phyloP scores from a whole-genome alignment of 352 stramenopile species.

The Aphanomyces invadans region DNA sequence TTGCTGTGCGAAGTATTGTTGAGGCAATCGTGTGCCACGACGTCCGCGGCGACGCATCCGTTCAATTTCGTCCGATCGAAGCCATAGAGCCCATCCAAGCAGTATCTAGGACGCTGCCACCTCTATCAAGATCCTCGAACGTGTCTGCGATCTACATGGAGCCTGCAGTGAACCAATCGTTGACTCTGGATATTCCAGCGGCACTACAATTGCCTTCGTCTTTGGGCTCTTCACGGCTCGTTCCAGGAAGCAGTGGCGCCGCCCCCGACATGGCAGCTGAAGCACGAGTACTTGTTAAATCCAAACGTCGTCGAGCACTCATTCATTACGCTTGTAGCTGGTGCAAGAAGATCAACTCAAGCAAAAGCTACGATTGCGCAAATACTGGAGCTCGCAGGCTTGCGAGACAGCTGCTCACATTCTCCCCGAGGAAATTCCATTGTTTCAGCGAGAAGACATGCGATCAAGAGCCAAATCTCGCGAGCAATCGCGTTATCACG shows the following conservation, averaged over 20 bases:
- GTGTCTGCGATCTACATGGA: background rate
- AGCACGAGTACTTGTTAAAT: background rate
- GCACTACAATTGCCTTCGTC: too few relatives aligned
- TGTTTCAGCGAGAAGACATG: constrained; percentile 1
- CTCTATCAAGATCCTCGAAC: background rate
- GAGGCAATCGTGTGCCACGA: background rate
- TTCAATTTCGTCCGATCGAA: background rate
- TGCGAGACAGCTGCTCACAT: background rate
- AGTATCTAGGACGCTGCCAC: background rate
- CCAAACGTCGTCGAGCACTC: background rate
- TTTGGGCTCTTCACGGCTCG: too few relatives aligned
- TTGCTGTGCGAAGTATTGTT: background rate
- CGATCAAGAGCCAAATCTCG: background rate
- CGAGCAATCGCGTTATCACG: background rate
- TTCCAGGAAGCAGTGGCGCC: background rate
- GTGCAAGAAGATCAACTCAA: constrained; percentile 13
- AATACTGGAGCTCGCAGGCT: background rate
- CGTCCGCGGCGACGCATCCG: background rate
- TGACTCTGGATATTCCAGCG: background rate
- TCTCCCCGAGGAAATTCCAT: background rate
- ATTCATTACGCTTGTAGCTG: too few relatives aligned
- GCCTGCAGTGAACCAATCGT: background rate
- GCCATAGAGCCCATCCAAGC: background rate
- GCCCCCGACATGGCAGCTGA: background rate
- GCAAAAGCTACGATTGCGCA: constrained; percentile 11